Base-by-base conservation (phyloP, 2,329 filamentous ascomycete genomes). In the Fusarium cicatricum region DNA sequence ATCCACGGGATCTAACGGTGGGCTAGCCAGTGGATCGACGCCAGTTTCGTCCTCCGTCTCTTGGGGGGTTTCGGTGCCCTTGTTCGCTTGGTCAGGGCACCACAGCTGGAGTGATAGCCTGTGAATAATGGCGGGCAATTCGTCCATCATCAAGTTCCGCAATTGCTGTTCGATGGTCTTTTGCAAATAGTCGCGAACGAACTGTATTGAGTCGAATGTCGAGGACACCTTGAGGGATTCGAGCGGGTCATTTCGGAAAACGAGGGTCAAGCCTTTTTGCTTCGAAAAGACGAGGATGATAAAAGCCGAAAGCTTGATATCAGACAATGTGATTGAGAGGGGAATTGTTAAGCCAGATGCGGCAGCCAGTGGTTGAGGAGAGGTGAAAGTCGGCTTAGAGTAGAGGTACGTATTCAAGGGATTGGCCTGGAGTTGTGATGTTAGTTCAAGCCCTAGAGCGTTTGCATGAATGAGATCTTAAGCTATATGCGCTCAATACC, bases 161-260 rank as follows among this genome's bases (percentile, higher is more conserved):
- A 99, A 78, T 75, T 98, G 95, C 45, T 86, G 90, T 77, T 99
- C 95, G 68, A 99, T 99, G 58, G 94, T 96, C 73, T 91, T 90
- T 72, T 99, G 95, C 52, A 99, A 80, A 74, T 98, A 98, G 75
- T 99, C 93, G 66, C 95, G 90, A 60, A 99, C 95, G 71, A 99
- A 99, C 38, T 95, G 94, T 70, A 99, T 99, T 11, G 94, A 97
- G 78, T 99, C 95, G 75, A 99, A 99, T 38, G 95, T 99, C 65
- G 94, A 98, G 1, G 94, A 98, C 64, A 99, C 95, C 79, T 97
- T 98, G 70, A 99, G 87, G 5, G 94, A 97, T 74, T 99, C 95
- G 58, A 99, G 86, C 5, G 95, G 95, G 73, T 99, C 95, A 83
- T 99, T 98, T 68, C 95, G 89, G 74, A 99, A 99, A 38, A 99